Conservation (phyloP, 192 early-diverging fungal genomes). For the Chytriomyces sp. region DNA sequence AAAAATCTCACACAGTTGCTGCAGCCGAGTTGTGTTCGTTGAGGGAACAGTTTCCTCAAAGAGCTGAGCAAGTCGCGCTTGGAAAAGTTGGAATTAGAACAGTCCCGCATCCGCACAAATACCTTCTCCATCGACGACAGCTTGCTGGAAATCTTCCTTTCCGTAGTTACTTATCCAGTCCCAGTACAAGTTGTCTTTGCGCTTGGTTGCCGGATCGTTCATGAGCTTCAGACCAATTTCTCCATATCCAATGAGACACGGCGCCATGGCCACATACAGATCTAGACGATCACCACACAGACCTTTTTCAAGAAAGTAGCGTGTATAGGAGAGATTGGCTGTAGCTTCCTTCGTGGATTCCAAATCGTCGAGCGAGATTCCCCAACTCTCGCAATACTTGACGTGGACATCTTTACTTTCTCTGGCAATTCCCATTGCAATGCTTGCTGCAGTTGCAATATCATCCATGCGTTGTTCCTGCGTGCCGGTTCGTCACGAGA, state of each 20-base stretch:
- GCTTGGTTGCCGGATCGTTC: slow-evolving; percentile 67
- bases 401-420: slow-evolving; percentile 70
- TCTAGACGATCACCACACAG: slow-evolving; percentile 70
- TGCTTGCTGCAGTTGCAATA: slow-evolving; percentile 60
- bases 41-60: slow-evolving; percentile 58
- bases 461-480: slow-evolving; percentile 55
- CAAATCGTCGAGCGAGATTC: slow-evolving; percentile 70
- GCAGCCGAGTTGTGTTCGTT: slow-evolving; percentile 50
- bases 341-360: slow-evolving; percentile 69
- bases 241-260: slow-evolving; percentile 84
- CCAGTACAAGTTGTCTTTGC: slow-evolving; percentile 80
- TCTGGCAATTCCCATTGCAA: slow-evolving; percentile 64
- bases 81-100: neutral
- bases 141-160: slow-evolving; percentile 66
- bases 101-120: slow-evolving; percentile 24
- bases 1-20: slow-evolving; percentile 68
- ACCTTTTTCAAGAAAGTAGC: slow-evolving; percentile 79
- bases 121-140: slow-evolving; percentile 57
- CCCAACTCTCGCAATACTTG: slow-evolving; percentile 73
- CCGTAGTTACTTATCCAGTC: slow-evolving; percentile 77
- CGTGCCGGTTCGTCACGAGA: neutral
- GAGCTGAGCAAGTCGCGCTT: slow-evolving; percentile 31
- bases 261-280: slow-evolving; percentile 77
- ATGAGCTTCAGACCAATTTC: slow-evolving; percentile 68
- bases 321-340: slow-evolving; percentile 81